phyloP scores from a whole-genome alignment of 306 rosid genomes.

The Rosa rugosa region DNA sequence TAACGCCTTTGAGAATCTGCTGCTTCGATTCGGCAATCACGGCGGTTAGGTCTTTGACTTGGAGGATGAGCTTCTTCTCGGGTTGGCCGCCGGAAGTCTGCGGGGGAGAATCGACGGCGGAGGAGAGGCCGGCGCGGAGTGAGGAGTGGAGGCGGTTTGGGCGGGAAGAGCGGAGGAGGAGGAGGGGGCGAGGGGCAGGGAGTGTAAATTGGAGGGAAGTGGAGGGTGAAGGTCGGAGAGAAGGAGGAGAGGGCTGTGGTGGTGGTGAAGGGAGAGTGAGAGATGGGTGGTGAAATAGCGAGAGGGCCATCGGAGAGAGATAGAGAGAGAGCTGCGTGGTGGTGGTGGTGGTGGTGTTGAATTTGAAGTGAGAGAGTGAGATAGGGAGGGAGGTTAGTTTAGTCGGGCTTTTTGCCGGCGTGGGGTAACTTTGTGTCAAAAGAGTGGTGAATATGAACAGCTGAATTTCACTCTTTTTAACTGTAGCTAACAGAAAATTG shows the following conservation, averaged over 20 bases:
- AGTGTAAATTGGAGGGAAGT: conserved; percentile 13
- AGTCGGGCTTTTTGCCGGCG: no score
- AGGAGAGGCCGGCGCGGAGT: conserved; percentile 19
- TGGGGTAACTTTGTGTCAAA: no score
- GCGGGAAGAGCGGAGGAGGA: conserved; percentile 24
- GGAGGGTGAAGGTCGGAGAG: conserved; percentile 18
- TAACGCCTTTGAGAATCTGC: conserved; percentile 76
- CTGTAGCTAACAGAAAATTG: no score
- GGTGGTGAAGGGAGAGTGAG: conserved; percentile 8
- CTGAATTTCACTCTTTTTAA: no score
- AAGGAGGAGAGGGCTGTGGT: conserved; percentile 10
- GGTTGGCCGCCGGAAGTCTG: conserved; percentile 10
- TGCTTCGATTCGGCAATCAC: conserved; percentile 58
- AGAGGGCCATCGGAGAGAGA: conserved; percentile 8
- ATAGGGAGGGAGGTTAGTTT: no score
- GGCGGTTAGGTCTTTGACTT: conserved; percentile 75
- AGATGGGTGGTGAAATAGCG: not conserved
- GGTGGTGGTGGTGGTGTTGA: no score
- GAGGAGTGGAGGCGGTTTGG: conserved; percentile 16
- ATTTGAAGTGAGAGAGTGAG: no score
- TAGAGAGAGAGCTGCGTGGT: not conserved
- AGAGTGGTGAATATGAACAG: no score
- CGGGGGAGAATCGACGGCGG: conserved; percentile 32
- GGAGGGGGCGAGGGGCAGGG: conserved; percentile 21
- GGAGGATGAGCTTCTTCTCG: conserved; percentile 55